Evolutionary conservation across 352 stramenopile species (phyloP).

Genomic region (Globisporangium radiosum): DNA sequence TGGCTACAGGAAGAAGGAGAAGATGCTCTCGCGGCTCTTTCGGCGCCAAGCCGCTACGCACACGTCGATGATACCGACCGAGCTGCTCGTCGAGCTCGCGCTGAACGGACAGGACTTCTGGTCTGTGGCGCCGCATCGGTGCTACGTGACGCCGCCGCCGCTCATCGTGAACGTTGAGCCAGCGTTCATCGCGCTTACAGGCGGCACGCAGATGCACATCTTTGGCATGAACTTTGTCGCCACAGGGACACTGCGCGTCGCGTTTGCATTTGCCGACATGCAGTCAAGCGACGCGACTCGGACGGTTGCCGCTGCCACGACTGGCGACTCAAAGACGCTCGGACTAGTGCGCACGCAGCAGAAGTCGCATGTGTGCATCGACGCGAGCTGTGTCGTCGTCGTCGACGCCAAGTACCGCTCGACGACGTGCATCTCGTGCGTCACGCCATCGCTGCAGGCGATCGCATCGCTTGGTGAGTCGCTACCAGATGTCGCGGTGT

Average conservation of each 20-base stretch:
- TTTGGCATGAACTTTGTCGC: constrained; percentile 50
- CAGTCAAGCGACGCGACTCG: no score
- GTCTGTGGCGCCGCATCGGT: constrained; percentile 27
- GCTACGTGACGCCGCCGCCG: constrained; percentile 29
- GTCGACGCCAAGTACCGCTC: constrained; percentile 55
- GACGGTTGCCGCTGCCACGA: not conserved
- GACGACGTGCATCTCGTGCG: constrained; percentile 31
- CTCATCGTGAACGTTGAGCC: constrained; percentile 33
- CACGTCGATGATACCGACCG: constrained; percentile 33
- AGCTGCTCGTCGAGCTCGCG: constrained; percentile 46
- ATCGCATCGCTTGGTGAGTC: constrained; percentile 10
- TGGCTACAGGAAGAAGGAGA: constrained; percentile 31
- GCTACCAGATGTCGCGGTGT: constrained; percentile 22
- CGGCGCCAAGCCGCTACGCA: constrained; percentile 19
- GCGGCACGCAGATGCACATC: constrained; percentile 29
- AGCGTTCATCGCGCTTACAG: constrained; percentile 33
- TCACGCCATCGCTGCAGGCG: constrained; percentile 26
- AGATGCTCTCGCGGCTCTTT: constrained; percentile 38
- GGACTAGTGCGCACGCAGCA: not conserved
- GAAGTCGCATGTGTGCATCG: constrained; percentile 21
- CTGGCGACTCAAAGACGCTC: not conserved
- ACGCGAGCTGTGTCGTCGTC: constrained; percentile 30
- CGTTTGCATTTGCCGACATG: constrained; percentile 26
- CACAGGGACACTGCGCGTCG: constrained; percentile 32
- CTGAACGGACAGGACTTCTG: constrained; percentile 67